Evolutionary conservation across 139 green algal species (phyloP), one percentile per base, ranked within the genome.

Genomic region (Picochlorum sp.): DNA sequence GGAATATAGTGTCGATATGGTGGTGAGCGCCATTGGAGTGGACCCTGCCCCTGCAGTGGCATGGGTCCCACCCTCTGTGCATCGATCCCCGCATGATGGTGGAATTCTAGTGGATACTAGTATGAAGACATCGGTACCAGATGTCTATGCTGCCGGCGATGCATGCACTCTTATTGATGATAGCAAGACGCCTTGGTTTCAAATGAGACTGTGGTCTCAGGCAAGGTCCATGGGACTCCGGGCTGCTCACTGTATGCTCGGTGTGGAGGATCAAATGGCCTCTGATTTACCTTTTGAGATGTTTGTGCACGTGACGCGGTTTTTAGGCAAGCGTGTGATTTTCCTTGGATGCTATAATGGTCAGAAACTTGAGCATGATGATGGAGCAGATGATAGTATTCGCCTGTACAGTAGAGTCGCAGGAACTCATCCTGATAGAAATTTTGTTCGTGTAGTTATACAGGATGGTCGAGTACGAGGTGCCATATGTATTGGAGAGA

Each of bases 341-440:
- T 76, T 96, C 46, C 65, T 96, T 56, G 89, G 89, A 1, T 65
- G 80, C 9, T 96, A 95, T 84, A 95, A 95, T 69, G 88, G 82
- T 10, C 88, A 96, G 68, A 49, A 72, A 30, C 64, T 96, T 45
- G 74, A 89, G n/a, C 23, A 61, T 0, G 78, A 89, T 66, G 69
- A 72, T 0, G 68, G 41, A 0, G 16, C 69, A 6, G 84, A 92
- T 61, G 9, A 28, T 46, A 3, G 64, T 90, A 61, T 95, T 4
- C 45, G 77, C 14, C 71, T 65, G 45, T 92, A 93, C 73, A 78
- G 58, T 20, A 62, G 84, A 3, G 64, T 66, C 0, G 73, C 52
- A 4, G 66, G 80, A 45, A 77, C 47, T 18, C 54, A 14, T 26
- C 14, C 28, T n/a, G 50, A 21, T 4, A 10, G 15, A 26, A 82